These are phyloP conservation scores for Calamus simplicifolius DNA, from an alignment of 176 grass and related monocot genomes.

Conservation along the genomic window DNA sequence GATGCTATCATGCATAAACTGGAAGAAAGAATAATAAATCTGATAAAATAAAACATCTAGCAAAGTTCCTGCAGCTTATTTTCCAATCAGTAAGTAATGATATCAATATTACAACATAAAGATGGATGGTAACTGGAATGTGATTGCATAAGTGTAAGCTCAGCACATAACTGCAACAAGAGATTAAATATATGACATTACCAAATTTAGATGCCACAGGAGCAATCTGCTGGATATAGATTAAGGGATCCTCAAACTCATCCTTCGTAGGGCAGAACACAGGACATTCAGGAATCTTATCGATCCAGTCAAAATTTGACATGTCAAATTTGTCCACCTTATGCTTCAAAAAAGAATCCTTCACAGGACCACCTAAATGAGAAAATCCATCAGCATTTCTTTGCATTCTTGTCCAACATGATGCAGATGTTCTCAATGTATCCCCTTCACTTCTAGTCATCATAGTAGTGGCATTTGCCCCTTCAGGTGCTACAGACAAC, in stretches of 20 bases:
- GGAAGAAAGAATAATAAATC: too few species aligned
- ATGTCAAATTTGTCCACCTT: constrained; percentile 68
- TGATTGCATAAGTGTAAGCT: too few species aligned
- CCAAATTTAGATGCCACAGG: constrained; percentile 68
- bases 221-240: constrained; percentile 77
- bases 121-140: too few species aligned
- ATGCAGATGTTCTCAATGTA: constrained; percentile 36
- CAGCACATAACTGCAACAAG: too few species aligned
- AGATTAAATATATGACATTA: constrained; percentile 12
- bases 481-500: constrained; percentile 24
- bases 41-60: too few species aligned
- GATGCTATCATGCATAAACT: too few species aligned
- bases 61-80: too few species aligned
- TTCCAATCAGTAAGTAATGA: too few species aligned
- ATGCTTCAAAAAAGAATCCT: constrained; percentile 64
- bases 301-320: constrained; percentile 75
- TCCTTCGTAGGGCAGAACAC: constrained; percentile 68
- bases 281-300: constrained; percentile 77
- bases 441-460: constrained; percentile 60
- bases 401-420: constrained; percentile 48
- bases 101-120: too few species aligned
- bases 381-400: constrained; percentile 21
- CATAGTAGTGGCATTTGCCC: constrained; percentile 2
- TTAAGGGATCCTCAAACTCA: constrained; percentile 78
- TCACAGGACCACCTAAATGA: constrained; percentile 12